These are phyloP conservation scores for Phytophthora cryptogea DNA, from an alignment of 352 stramenopile species.

Conservation along the genomic window DNA sequence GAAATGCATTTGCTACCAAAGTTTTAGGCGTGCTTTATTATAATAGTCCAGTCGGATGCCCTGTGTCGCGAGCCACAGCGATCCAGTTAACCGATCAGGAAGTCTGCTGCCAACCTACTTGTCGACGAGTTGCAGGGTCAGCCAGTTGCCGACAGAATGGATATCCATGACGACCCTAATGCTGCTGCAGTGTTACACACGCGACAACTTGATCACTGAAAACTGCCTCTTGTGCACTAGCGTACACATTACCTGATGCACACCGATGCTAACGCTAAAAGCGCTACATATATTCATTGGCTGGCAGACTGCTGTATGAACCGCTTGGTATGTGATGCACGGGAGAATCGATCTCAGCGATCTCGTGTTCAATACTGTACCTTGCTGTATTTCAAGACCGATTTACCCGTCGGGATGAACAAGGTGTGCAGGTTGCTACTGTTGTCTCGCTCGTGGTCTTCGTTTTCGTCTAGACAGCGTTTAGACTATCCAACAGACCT, in stretches of 20 bases:
- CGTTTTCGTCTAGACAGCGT: background rate
- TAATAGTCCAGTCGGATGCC: too few species aligned
- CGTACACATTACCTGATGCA: too few species aligned
- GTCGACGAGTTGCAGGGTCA: slow-evolving; percentile 2
- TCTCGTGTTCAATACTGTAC: too few species aligned
- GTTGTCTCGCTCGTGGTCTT: slow-evolving; percentile 5
- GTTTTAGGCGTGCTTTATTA: too few species aligned
- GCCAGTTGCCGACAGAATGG: background rate
- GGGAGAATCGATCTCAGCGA: background rate
- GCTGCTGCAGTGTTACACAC: background rate
- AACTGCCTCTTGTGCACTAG: too few species aligned
- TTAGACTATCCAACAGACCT: slow-evolving; percentile 8
- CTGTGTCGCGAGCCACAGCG: too few species aligned
- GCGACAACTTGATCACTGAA: background rate
- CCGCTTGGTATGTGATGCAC: background rate
- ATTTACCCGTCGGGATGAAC: slow-evolving; percentile 6
- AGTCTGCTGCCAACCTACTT: background rate
- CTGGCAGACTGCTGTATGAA: too few species aligned
- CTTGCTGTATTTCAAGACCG: too few species aligned
- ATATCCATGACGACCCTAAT: background rate
- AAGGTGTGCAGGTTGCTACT: slow-evolving; percentile 13
- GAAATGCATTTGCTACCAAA: too few species aligned
- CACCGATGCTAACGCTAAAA: background rate
- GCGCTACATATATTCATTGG: too few species aligned
- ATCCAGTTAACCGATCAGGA: too few species aligned